Conservation (phyloP, 495 filamentous ascomycete genomes). For the Lasiosphaeria miniovina region DNA sequence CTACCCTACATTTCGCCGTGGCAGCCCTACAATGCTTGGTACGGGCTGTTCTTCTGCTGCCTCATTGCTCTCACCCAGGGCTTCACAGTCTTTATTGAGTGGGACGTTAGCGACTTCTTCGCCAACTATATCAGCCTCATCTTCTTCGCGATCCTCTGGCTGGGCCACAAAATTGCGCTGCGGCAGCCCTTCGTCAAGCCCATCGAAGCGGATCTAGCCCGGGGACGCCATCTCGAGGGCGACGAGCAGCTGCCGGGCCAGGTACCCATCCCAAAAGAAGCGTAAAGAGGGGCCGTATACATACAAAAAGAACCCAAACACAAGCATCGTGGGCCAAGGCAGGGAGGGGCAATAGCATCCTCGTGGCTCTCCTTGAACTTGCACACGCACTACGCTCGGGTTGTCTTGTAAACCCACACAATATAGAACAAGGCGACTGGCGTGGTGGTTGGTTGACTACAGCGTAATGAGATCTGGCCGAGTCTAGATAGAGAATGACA, state of each 20-base stretch:
- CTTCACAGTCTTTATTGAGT: constrained; percentile 65
- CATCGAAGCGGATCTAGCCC: constrained; percentile 19
- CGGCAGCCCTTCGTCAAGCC: constrained; percentile 21
- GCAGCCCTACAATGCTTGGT: constrained; percentile 58
- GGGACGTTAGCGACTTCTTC: constrained; percentile 57
- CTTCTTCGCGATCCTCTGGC: constrained; percentile 55
- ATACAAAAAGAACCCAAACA: not conserved
- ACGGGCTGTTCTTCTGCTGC: constrained; percentile 61
- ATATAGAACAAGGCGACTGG: too few relatives aligned
- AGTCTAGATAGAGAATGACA: not conserved
- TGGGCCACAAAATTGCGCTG: constrained; percentile 54
- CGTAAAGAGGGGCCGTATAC: not conserved
- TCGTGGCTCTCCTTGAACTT: too few relatives aligned
- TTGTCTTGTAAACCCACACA: too few relatives aligned
- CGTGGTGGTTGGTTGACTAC: too few relatives aligned
- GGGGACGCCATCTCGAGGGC: constrained; percentile 21
- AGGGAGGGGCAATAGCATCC: too few relatives aligned
- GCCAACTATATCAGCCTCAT: constrained; percentile 62
- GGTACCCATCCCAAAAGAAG: not conserved
- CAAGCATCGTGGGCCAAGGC: too few relatives aligned
- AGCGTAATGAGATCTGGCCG: not conserved
- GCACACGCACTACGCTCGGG: too few relatives aligned
- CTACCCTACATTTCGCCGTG: constrained; percentile 58
- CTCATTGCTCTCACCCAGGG: constrained; percentile 67
- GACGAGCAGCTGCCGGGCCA: constrained; percentile 6